Conservation (phyloP, 202 grass and related monocot genomes). For the Hordeum pubiflorum region DNA sequence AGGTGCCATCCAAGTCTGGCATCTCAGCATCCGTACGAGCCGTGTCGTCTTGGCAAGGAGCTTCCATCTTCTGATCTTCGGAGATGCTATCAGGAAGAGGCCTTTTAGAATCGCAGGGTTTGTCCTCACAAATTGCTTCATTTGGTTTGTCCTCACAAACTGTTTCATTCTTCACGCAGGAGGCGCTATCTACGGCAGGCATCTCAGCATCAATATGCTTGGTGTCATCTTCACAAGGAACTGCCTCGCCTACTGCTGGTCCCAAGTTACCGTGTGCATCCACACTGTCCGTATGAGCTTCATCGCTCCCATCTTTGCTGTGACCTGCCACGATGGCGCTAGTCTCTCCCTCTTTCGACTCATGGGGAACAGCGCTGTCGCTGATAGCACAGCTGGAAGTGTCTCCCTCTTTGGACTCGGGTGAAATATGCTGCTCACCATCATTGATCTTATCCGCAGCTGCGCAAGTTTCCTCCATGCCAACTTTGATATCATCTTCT, state of each 20-base stretch:
- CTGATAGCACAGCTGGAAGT: background rate
- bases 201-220: background rate
- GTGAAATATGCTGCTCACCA: background rate
- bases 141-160: background rate
- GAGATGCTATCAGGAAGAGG: background rate
- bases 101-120: background rate
- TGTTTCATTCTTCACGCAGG: background rate
- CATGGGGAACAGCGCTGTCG: background rate
- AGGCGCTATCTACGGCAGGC: background rate
- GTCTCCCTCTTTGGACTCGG: background rate
- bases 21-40: background rate
- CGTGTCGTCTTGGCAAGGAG: background rate
- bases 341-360: background rate
- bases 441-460: background rate
- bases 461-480: background rate
- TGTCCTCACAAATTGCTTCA: conserved; percentile 7
- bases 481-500: background rate
- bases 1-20: background rate
- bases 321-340: background rate
- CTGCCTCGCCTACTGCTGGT: background rate
- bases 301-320: background rate
- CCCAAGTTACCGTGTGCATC: background rate
- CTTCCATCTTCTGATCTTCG: background rate
- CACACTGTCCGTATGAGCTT: background rate
- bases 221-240: conserved; percentile 10